Evolutionary conservation across 768 basidiomycete species (phyloP).

Genomic region (Phylloporus rhodoxanthus): DNA sequence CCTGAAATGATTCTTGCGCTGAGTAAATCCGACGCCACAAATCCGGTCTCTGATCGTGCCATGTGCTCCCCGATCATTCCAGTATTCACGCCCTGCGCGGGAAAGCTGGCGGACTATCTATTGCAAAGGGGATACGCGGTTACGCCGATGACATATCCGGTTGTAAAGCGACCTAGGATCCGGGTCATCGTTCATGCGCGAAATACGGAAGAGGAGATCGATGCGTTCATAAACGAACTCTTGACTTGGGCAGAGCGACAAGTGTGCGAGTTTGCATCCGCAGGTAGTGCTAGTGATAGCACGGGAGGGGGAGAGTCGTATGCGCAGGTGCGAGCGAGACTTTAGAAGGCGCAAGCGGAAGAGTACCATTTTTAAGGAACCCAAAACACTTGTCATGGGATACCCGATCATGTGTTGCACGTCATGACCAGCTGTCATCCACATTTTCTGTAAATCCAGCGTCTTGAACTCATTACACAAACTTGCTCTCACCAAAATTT

Average conservation of each 20-base stretch:
- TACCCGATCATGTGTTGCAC: no score
- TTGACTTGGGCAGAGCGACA: slow-evolving; percentile 10
- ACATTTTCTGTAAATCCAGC: no score
- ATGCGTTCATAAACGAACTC: slow-evolving; percentile 6
- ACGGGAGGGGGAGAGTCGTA: neutral
- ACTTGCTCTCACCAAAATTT: no score
- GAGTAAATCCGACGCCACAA: neutral
- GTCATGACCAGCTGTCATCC: no score
- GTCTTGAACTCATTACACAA: no score
- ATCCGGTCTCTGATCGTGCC: neutral
- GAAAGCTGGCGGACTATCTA: slow-evolving; percentile 12
- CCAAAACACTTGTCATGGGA: no score
- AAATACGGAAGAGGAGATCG: slow-evolving; percentile 17
- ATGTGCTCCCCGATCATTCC: slow-evolving; percentile 19
- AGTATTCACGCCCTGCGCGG: slow-evolving; percentile 10
- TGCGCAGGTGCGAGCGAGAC: slow-evolving; percentile 8
- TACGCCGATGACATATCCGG: slow-evolving; percentile 8
- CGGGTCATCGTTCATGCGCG: slow-evolving; percentile 14
- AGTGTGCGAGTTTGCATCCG: neutral
- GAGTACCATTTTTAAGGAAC: no score
- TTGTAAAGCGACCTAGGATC: slow-evolving; percentile 13
- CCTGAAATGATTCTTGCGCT: slow-evolving; percentile 9
- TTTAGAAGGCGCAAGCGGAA: no score
- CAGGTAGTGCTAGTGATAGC: neutral
- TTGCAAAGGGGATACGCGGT: slow-evolving; percentile 12